Conservation (phyloP, 768 basidiomycete species). For the Russula virescens region DNA sequence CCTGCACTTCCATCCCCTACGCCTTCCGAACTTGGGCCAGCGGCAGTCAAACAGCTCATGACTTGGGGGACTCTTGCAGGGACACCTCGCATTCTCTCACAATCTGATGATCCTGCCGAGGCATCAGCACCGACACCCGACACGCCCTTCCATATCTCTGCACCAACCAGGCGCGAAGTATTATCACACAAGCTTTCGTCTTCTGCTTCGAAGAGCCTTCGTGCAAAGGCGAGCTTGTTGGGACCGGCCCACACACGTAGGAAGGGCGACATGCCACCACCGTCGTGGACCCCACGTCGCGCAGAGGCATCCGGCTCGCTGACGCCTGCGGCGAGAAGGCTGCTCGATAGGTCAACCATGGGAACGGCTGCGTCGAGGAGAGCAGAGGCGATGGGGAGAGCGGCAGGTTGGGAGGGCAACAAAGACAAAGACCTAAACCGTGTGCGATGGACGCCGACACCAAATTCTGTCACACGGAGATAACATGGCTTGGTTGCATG, state of each 20-base stretch:
- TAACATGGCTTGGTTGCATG: slow-evolving; percentile 4
- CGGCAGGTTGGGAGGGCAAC: slow-evolving; percentile 50
- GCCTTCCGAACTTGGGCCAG: slow-evolving; percentile 71
- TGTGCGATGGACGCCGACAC: slow-evolving; percentile 79
- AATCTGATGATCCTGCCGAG: slow-evolving; percentile 49
- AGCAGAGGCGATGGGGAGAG: slow-evolving; percentile 60
- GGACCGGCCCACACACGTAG: slow-evolving; percentile 36
- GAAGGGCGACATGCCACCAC: slow-evolving; percentile 70
- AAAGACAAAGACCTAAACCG: slow-evolving; percentile 59
- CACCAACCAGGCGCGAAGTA: slow-evolving; percentile 72
- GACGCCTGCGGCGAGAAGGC: slow-evolving; percentile 78
- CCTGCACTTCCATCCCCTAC: slow-evolving; percentile 85
- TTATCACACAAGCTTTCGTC: slow-evolving; percentile 78
- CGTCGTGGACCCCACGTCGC: slow-evolving; percentile 70
- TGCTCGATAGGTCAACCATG: slow-evolving; percentile 69
- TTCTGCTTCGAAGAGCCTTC: slow-evolving; percentile 74
- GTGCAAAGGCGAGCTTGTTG: slow-evolving; percentile 66
- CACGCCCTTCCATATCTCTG: slow-evolving; percentile 74
- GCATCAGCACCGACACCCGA: slow-evolving; percentile 36
- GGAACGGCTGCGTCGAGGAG: slow-evolving; percentile 57
- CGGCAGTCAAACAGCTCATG: slow-evolving; percentile 88
- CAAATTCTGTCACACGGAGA: slow-evolving; percentile 35
- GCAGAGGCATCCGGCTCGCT: slow-evolving; percentile 67
- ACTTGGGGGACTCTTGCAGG: slow-evolving; percentile 94
- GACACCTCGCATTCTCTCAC: slow-evolving; percentile 82